Evolutionary conservation across 441 rosid species (phyloP), one percentile per base, ranked within the genome.

Genomic region (Erodium texanum): DNA sequence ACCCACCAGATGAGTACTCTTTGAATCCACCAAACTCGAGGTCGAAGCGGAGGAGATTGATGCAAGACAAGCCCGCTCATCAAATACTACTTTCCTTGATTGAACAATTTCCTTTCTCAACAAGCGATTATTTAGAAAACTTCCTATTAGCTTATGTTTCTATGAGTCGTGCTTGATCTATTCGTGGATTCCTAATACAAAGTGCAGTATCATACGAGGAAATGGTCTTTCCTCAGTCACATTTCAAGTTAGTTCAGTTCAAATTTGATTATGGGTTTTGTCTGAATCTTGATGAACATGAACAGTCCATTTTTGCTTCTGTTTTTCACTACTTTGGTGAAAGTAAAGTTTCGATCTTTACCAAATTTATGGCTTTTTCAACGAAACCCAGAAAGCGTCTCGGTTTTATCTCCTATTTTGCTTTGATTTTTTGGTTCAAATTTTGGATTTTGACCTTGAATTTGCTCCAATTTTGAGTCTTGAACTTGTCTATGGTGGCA

Each of bases 81-180:
- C n/a, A n/a, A n/a, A n/a, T n/a, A n/a, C n/a, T n/a, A n/a, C n/a
- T n/a, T n/a, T n/a, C n/a, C n/a, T n/a, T n/a, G n/a, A n/a, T n/a
- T n/a, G n/a, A n/a, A n/a, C n/a, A n/a, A n/a, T n/a, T n/a, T n/a
- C n/a, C n/a, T n/a, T n/a, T n/a, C n/a, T n/a, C n/a, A n/a, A n/a
- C n/a, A n/a, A n/a, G n/a, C n/a, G n/a, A n/a, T n/a, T n/a, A n/a
- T n/a, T n/a, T n/a, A n/a, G n/a, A n/a, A n/a, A n/a, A n/a, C n/a
- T n/a, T n/a, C n/a, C n/a, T n/a, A n/a, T n/a, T n/a, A n/a, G n/a
- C n/a, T n/a, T n/a, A n/a, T n/a, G n/a, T n/a, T n/a, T n/a, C n/a
- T n/a, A n/a, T n/a, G n/a, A n/a, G 14, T 72, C 82, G 19, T 87
- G 93, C 74, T 71, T 87, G 70, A 77, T 87, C 70, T 76, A 82